These are phyloP conservation scores for Linnemannia schmuckeri DNA, from an alignment of 192 early-diverging fungal species.

Conservation along the genomic window DNA sequence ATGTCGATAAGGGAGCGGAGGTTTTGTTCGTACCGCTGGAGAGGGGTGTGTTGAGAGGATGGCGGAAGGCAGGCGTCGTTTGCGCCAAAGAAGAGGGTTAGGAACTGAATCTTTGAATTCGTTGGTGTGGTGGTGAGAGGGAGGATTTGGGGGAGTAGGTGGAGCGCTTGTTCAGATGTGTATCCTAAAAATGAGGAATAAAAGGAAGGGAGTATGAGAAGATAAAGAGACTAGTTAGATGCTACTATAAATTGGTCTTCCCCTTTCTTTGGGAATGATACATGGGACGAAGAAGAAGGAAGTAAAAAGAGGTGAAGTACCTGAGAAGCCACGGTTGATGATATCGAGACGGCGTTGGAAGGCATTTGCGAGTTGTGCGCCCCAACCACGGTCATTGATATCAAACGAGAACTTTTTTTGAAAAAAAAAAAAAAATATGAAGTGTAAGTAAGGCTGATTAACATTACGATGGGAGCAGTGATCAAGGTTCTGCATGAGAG, in stretches of 20 bases:
- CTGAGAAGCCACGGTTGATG: conserved; percentile 85
- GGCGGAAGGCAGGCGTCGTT: conserved; percentile 77
- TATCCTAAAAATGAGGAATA: conserved; percentile 62
- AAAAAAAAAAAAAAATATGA: background rate
- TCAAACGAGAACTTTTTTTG: conserved; percentile 28
- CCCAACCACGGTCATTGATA: conserved; percentile 62
- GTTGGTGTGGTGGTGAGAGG: conserved; percentile 39
- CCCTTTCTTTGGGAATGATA: too few species aligned
- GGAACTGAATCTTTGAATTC: conserved; percentile 60
- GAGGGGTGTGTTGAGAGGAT: conserved; percentile 69
- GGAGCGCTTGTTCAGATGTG: conserved; percentile 72
- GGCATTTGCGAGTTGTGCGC: conserved; percentile 59
- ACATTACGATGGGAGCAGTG: background rate
- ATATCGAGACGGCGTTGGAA: conserved; percentile 83
- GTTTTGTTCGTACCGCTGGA: conserved; percentile 72
- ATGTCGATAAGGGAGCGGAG: conserved; percentile 70
- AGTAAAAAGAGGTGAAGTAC: conserved; percentile 28
- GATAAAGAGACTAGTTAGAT: background rate
- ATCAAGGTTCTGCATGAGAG: too few species aligned
- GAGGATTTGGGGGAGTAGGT: conserved; percentile 68
- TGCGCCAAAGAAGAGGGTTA: conserved; percentile 86
- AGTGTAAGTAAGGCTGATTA: background rate
- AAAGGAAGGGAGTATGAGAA: background rate
- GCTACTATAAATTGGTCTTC: too few species aligned
- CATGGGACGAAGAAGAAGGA: background rate